Evolutionary conservation across 768 basidiomycete species (phyloP).

Genomic region (Sporobolomyces pararoseus): DNA sequence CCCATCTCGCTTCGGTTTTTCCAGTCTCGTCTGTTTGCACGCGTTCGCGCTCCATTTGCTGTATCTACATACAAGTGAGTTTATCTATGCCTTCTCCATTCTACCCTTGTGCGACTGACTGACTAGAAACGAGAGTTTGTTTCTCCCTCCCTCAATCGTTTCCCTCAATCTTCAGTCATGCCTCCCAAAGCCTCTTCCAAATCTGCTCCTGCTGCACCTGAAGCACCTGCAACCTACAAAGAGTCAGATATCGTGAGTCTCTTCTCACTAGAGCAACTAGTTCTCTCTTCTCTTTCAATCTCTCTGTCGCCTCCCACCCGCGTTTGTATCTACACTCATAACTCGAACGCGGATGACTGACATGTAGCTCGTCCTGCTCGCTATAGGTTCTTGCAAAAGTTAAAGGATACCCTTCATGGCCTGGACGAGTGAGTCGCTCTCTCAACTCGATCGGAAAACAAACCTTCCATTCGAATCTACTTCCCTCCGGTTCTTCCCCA

Average conservation of each 20-base stretch:
- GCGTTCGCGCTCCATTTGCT: background rate
- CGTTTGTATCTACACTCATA: no score
- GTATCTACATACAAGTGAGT: background rate
- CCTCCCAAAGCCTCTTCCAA: constrained; percentile 22
- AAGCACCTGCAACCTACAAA: constrained; percentile 8
- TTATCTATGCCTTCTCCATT: background rate
- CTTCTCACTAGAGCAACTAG: no score
- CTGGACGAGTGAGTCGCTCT: constrained; percentile 69
- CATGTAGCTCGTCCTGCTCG: no score
- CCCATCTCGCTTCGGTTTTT: background rate
- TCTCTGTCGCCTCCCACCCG: no score
- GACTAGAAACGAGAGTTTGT: no score
- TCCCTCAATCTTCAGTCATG: background rate
- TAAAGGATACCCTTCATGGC: constrained; percentile 92
- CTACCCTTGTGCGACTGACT: background rate
- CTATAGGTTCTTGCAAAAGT: constrained; percentile 74
- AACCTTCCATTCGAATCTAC: constrained; percentile 31
- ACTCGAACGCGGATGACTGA: no score
- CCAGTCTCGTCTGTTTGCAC: background rate
- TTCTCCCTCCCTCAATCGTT: no score
- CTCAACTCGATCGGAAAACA: no score
- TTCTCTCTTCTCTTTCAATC: background rate
- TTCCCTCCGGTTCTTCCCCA: no score
- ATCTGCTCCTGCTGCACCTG: background rate
- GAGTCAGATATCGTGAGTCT: constrained; percentile 28